These are phyloP conservation scores for Cystoderma amianthinum DNA, from an alignment of 768 basidiomycete species.

Conservation along the genomic window DNA sequence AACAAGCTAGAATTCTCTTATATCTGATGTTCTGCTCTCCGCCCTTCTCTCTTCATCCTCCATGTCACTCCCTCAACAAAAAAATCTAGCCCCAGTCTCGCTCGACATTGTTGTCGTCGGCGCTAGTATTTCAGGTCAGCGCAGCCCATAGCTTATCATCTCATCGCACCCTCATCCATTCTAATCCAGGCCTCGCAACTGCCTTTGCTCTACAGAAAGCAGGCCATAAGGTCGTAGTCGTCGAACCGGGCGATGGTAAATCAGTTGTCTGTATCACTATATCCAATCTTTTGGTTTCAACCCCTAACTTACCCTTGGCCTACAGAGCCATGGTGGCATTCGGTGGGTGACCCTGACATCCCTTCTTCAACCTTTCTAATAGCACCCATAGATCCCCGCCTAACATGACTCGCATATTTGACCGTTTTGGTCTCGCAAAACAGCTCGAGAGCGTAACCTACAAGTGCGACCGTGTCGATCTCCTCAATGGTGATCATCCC, in stretches of 20 bases:
- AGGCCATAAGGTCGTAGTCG: slow-evolving; percentile 52
- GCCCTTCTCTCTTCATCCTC: too few species aligned
- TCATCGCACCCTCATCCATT: slow-evolving; percentile 1
- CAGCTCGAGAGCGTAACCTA: slow-evolving; percentile 29
- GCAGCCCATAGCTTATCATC: slow-evolving; percentile 5
- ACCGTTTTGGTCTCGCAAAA: slow-evolving; percentile 47
- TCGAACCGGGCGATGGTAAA: too few species aligned
- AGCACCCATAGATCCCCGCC: slow-evolving; percentile 31
- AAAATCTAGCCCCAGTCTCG: too few species aligned
- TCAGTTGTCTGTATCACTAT: too few species aligned
- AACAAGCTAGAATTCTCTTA: too few species aligned
- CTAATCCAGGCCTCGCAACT: slow-evolving; percentile 37
- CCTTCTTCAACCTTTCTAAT: background rate
- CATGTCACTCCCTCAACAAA: too few species aligned
- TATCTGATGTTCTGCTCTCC: too few species aligned
- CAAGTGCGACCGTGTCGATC: slow-evolving; percentile 22
- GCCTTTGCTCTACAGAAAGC: slow-evolving; percentile 48
- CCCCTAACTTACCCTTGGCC: too few species aligned
- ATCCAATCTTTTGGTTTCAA: too few species aligned
- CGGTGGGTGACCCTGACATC: too few species aligned
- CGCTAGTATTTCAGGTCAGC: slow-evolving; percentile 35
- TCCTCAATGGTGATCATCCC: slow-evolving; percentile 15
- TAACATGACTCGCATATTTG: slow-evolving; percentile 49
- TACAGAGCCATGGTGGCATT: slow-evolving; percentile 33
- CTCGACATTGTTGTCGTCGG: slow-evolving; percentile 39